Evolutionary conservation across 139 green algal genomes (phyloP).

Genomic region (Chlamydomonas sphaeroides): DNA sequence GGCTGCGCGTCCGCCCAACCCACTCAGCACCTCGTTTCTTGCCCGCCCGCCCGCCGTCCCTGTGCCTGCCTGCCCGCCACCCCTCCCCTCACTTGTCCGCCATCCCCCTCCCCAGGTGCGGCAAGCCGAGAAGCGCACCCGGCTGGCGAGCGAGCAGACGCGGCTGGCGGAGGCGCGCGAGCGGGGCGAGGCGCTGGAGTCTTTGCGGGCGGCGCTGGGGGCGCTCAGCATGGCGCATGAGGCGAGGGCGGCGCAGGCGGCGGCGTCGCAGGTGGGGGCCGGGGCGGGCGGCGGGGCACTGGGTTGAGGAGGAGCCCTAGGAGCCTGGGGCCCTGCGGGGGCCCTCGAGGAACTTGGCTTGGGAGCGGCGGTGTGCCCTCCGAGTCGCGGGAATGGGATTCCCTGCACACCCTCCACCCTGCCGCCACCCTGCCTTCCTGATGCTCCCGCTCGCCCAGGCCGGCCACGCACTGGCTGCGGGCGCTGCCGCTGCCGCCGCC

Average conservation of each 20-base stretch:
- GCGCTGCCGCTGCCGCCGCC: conserved; percentile 29
- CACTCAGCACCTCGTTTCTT: neutral
- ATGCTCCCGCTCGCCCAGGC: neutral
- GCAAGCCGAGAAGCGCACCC: conserved; percentile 32
- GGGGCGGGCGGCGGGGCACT: no score
- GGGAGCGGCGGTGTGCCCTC: no score
- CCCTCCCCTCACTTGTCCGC: neutral
- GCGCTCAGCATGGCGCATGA: conserved; percentile 20
- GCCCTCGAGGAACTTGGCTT: no score
- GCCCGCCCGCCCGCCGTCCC: neutral
- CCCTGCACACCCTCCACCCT: no score
- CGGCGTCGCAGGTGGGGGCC: conserved; percentile 7
- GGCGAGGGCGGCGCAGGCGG: conserved; percentile 12
- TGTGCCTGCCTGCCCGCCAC: neutral
- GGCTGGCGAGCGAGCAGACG: neutral
- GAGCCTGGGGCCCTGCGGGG: no score
- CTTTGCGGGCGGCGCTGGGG: neutral
- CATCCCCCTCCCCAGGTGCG: conserved; percentile 4
- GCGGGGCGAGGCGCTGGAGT: conserved; percentile 11
- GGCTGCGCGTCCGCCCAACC: neutral
- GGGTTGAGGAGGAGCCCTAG: no score
- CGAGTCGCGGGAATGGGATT: no score
- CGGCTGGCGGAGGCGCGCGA: neutral
- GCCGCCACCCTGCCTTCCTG: no score
- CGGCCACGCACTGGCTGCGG: conserved; percentile 13